Percentiles rank a stretch among this genome's conserved stretches.
Evolutionary conservation across 148 eudicot genomes (phyloP).

Genomic region (Heliamphora exappendiculata): DNA sequence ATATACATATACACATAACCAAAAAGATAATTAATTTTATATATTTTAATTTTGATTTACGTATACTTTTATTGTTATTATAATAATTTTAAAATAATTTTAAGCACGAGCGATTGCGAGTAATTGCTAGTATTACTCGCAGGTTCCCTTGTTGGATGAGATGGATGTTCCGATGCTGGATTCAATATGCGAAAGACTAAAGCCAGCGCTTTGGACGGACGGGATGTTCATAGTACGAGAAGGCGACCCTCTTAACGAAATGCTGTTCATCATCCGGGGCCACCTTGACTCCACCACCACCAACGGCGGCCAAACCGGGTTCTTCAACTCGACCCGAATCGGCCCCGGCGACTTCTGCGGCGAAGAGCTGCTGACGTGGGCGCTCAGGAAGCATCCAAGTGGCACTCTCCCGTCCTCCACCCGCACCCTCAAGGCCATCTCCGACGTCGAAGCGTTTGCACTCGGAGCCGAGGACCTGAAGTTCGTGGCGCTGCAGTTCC

Average conservation of each 20-base stretch:
- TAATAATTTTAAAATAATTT: too few species aligned
- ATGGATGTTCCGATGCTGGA: conserved; percentile 69
- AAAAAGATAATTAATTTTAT: too few species aligned
- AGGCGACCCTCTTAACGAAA: conserved; percentile 69
- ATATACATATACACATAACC: too few species aligned
- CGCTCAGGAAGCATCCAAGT: conserved; percentile 44
- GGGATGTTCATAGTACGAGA: conserved; percentile 57
- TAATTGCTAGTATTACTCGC: too few species aligned
- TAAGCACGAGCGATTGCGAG: too few species aligned
- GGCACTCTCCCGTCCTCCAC: conserved; percentile 67
- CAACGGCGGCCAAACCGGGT: conserved; percentile 68
- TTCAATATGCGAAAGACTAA: conserved; percentile 71
- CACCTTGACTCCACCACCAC: conserved; percentile 63
- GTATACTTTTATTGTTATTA: too few species aligned
- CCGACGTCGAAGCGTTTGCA: conserved; percentile 76
- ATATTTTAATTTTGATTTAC: too few species aligned
- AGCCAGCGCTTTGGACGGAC: conserved; percentile 49
- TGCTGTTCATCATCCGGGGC: conserved; percentile 71
- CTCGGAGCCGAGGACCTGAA: conserved; percentile 58
- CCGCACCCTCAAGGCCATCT: conserved; percentile 61
- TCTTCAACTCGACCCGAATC: conserved; percentile 53
- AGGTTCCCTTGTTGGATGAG: conserved; percentile 74
- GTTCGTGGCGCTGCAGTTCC: conserved; percentile 61
- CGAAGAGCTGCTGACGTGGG: conserved; percentile 79
- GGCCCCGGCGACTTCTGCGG: conserved; percentile 77